Conservation (phyloP, 805 yeast species). For the Candida piceae region DNA sequence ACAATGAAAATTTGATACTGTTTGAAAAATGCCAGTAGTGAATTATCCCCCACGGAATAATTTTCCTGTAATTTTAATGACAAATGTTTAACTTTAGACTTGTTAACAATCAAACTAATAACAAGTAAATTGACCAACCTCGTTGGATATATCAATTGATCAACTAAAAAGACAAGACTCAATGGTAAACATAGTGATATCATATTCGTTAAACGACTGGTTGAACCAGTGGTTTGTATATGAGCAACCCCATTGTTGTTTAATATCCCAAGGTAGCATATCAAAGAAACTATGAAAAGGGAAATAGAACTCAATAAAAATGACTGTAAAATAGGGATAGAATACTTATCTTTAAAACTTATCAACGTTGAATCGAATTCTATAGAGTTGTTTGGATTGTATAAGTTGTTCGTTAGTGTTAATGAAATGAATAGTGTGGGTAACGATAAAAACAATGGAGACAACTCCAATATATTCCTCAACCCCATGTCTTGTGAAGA, state of each 20-base stretch:
- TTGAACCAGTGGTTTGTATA: too few species aligned
- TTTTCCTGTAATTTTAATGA: constrained; percentile 18
- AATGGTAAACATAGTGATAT: constrained; percentile 12
- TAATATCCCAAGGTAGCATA: too few species aligned
- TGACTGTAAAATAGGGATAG: constrained; percentile 14
- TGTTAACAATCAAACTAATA: constrained; percentile 15
- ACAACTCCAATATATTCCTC: constrained; percentile 19
- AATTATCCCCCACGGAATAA: constrained; percentile 12
- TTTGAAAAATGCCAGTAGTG: constrained; percentile 3
- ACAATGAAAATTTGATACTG: constrained; percentile 18
- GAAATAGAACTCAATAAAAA: constrained; percentile 22
- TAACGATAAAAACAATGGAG: constrained; percentile 30
- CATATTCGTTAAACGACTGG: background rate
- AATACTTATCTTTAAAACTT: constrained; percentile 4
- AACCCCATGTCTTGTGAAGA: too few species aligned
- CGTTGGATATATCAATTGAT: constrained; percentile 23
- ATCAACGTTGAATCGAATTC: background rate
- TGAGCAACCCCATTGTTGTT: too few species aligned
- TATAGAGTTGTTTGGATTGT: constrained; percentile 4
- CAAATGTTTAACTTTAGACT: constrained; percentile 6
- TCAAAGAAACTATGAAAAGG: background rate
- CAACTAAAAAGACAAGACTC: constrained; percentile 16
- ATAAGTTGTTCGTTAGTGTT: constrained; percentile 16
- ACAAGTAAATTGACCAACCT: constrained; percentile 23
- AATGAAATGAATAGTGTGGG: constrained; percentile 31